Evolutionary conservation across 176 grass and related monocot species (phyloP).

Genomic region (Carex pumila): DNA sequence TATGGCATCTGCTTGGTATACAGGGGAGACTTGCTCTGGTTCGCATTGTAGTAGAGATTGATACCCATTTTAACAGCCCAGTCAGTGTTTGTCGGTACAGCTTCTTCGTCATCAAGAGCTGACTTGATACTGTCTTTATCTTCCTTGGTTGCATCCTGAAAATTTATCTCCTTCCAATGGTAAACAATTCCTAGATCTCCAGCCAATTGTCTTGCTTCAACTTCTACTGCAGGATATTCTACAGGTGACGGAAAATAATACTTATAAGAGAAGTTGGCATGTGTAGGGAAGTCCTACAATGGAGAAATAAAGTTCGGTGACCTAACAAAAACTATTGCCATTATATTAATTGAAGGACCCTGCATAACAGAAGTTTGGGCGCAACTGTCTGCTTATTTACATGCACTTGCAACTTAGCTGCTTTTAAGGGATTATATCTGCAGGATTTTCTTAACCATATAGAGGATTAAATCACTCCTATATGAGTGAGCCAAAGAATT

Average conservation of each 20-base stretch:
- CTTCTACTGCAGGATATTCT: conserved; percentile 87
- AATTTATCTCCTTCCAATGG: conserved; percentile 76
- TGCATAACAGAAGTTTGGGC: neutral
- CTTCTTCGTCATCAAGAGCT: conserved; percentile 81
- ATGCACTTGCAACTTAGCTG: neutral
- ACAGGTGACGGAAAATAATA: conserved; percentile 20
- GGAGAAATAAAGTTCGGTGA: neutral
- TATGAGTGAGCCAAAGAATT: neutral
- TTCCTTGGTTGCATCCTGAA: conserved; percentile 47
- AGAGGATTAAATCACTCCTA: neutral
- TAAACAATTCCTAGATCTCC: conserved; percentile 62
- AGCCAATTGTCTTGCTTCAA: conserved; percentile 64
- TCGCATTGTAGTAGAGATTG: conserved; percentile 93
- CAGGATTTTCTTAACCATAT: neutral
- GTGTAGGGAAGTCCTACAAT: neutral
- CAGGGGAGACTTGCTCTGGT: conserved; percentile 89
- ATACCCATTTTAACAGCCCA: conserved; percentile 99
- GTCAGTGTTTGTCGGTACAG: conserved; percentile 71
- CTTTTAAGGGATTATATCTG: neutral
- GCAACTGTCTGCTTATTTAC: neutral
- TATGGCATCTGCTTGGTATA: conserved; percentile 97
- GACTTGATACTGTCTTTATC: conserved; percentile 48
- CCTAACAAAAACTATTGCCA: neutral
- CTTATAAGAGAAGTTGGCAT: conserved; percentile 8
- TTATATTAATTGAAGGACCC: neutral